Evolutionary conservation across 345 rosid genomes (phyloP).

Genomic region (Populus simonii): DNA sequence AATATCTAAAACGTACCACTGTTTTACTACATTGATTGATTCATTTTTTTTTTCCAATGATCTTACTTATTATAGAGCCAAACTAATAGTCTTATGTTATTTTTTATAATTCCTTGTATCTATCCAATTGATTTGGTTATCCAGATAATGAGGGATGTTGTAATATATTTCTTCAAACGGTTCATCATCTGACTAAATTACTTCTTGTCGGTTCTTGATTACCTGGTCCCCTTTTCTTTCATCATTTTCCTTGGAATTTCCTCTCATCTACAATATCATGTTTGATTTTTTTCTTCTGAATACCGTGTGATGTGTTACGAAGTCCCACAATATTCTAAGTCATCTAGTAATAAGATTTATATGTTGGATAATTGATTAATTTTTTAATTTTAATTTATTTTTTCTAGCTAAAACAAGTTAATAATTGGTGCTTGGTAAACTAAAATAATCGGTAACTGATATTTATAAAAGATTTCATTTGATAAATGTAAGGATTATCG

Average conservation of each 20-base stretch:
- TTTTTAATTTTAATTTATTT: too few species aligned
- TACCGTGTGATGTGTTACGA: not conserved
- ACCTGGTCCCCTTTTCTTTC: not conserved
- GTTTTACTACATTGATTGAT: not conserved
- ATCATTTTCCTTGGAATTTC: not conserved
- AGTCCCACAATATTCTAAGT: too few species aligned
- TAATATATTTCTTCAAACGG: not conserved
- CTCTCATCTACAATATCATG: not conserved
- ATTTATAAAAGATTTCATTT: too few species aligned
- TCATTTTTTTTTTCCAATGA: not conserved
- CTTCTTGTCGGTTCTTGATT: not conserved
- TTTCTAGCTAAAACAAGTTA: too few species aligned
- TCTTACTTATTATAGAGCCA: not conserved
- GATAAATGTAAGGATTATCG: too few species aligned
- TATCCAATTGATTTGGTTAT: not conserved
- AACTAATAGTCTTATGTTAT: not conserved
- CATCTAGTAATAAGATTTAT: too few species aligned
- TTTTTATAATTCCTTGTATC: not conserved
- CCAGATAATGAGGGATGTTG: not conserved
- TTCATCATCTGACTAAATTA: not conserved
- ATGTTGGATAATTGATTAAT: too few species aligned
- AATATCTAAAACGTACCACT: not conserved
- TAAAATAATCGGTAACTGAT: rapidly evolving
- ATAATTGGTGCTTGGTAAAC: too few species aligned
- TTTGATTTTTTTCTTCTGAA: not conserved